phyloP scores from a whole-genome alignment of 2,329 filamentous ascomycete genomes.

The Stenocarpella maydis region DNA sequence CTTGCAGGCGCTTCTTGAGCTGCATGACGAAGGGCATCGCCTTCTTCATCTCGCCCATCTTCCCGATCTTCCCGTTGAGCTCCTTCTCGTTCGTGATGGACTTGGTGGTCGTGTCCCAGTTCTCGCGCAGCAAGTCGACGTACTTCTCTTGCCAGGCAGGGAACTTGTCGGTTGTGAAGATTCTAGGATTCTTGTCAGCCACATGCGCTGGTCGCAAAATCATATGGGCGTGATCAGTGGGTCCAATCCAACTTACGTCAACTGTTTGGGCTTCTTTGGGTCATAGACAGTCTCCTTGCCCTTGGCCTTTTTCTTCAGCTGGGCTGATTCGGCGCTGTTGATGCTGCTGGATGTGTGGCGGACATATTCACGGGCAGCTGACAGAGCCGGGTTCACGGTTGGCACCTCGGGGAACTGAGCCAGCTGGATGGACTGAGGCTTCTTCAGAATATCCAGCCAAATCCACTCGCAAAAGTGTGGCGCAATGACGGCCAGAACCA shows the following conservation, averaged over 20 bases:
- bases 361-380: slow-evolving; percentile 79
- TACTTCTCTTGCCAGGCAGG: slow-evolving; percentile 93
- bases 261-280: slow-evolving; percentile 89
- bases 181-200: slow-evolving; percentile 43
- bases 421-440: slow-evolving; percentile 78
- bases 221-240: too few species aligned
- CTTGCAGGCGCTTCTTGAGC: slow-evolving; percentile 83
- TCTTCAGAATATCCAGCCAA: slow-evolving; percentile 89
- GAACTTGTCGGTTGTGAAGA: slow-evolving; percentile 82
- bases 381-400: slow-evolving; percentile 70
- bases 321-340: slow-evolving; percentile 82
- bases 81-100: slow-evolving; percentile 78
- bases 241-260: slow-evolving; percentile 57
- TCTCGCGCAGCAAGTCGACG: slow-evolving; percentile 78
- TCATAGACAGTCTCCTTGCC: slow-evolving; percentile 88
- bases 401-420: slow-evolving; percentile 78
- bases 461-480: slow-evolving; percentile 96
- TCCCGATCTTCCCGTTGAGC: slow-evolving; percentile 79
- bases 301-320: slow-evolving; percentile 90
- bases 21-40: slow-evolving; percentile 95
- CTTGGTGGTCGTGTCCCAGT: slow-evolving; percentile 69
- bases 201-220: background rate
- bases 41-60: slow-evolving; percentile 92
- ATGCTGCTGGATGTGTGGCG: slow-evolving; percentile 75
- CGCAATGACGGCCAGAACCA: slow-evolving; percentile 83